Conservation (phyloP, 768 basidiomycete genomes). For the Lactifluus piperatus region DNA sequence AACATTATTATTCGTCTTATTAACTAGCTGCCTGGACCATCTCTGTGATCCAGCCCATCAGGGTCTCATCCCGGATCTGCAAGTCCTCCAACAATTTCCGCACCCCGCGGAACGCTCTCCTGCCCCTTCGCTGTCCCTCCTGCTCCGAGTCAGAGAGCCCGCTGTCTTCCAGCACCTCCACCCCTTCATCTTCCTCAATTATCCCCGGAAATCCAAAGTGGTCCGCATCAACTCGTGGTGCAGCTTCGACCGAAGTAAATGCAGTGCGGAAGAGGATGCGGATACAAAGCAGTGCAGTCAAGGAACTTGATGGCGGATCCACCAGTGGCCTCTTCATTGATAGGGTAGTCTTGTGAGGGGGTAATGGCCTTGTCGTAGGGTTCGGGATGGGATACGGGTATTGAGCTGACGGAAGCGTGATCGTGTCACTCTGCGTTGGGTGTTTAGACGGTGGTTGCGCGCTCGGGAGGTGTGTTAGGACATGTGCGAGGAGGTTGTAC, state of each 20-base stretch:
- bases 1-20: background rate
- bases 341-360: slow-evolving; percentile 60
- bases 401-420: slow-evolving; percentile 53
- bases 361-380: slow-evolving; percentile 60
- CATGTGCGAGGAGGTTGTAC: slow-evolving; percentile 50
- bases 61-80: slow-evolving; percentile 51
- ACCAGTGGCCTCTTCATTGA: slow-evolving; percentile 47
- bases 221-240: slow-evolving; percentile 68
- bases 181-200: slow-evolving; percentile 70
- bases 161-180: slow-evolving; percentile 31
- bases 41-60: slow-evolving; percentile 52
- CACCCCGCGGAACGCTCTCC: slow-evolving; percentile 60
- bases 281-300: slow-evolving; percentile 74
- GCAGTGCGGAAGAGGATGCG: slow-evolving; percentile 77
- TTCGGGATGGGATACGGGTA: slow-evolving; percentile 48
- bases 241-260: slow-evolving; percentile 58
- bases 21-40: slow-evolving; percentile 40
- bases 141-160: slow-evolving; percentile 33
- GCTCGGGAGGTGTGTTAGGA: slow-evolving; percentile 69
- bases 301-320: slow-evolving; percentile 64
- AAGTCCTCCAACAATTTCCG: slow-evolving; percentile 55
- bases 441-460: slow-evolving; percentile 46
- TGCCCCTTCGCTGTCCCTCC: slow-evolving; percentile 65
- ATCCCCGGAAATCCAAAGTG: slow-evolving; percentile 88
- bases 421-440: slow-evolving; percentile 63